Evolutionary conservation across 345 rosid genomes (phyloP).

Genomic region (Melaleuca quinquenervia): DNA sequence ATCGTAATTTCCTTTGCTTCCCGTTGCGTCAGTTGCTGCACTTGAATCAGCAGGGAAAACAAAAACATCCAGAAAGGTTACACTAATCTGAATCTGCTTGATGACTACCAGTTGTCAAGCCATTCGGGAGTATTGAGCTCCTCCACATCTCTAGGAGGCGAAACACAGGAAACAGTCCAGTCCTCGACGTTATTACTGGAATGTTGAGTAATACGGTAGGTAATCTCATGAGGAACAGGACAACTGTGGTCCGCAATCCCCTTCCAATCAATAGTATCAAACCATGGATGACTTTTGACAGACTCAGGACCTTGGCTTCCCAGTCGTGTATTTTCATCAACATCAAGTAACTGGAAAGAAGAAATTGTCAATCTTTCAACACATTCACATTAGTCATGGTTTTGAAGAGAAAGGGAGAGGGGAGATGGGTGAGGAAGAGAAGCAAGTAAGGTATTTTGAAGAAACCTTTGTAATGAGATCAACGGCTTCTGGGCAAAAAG

Average conservation of each 20-base stretch:
- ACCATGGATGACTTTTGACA: slow-evolving; percentile 71
- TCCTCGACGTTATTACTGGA: slow-evolving; percentile 31
- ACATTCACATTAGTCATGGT: neutral
- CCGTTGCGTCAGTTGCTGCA: neutral
- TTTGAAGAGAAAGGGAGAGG: neutral
- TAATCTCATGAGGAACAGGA: slow-evolving; percentile 55
- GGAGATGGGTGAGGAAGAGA: neutral
- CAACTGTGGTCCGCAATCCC: slow-evolving; percentile 32
- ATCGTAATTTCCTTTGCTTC: neutral
- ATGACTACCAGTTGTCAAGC: slow-evolving; percentile 70
- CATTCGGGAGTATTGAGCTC: slow-evolving; percentile 48
- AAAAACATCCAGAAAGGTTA: neutral
- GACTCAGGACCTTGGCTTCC: slow-evolving; percentile 56
- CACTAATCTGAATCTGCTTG: neutral
- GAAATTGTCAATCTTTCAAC: neutral
- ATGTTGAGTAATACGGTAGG: slow-evolving; percentile 37
- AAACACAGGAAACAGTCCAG: slow-evolving; percentile 12
- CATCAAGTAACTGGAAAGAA: slow-evolving; percentile 57
- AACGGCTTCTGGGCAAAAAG: slow-evolving; percentile 46
- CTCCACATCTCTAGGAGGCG: slow-evolving; percentile 26
- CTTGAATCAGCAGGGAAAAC: neutral
- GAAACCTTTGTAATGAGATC: slow-evolving; percentile 75
- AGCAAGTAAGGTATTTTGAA: neutral
- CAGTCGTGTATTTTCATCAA: slow-evolving; percentile 54
- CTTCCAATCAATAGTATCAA: slow-evolving; percentile 49